Percentiles rank a stretch among this genome's conserved stretches.
Conservation (phyloP, 1,139 yeast species). For the Suhomyces taliae region DNA sequence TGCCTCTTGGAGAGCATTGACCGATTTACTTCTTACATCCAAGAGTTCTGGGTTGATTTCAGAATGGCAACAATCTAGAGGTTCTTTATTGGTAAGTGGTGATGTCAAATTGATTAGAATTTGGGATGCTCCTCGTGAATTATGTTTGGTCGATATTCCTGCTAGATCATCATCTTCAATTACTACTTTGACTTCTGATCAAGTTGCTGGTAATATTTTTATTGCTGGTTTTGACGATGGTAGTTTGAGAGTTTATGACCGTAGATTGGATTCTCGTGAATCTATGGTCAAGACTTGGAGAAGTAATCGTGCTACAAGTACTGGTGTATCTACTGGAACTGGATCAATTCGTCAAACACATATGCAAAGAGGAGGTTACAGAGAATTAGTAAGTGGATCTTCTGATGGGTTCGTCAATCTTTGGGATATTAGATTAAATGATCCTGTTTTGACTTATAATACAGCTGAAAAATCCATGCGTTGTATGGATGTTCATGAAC, state of each 20-base stretch:
- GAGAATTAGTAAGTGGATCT: constrained; percentile 86
- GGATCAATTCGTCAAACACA: constrained; percentile 78
- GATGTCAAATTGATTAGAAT: constrained; percentile 88
- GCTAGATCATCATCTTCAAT: constrained; percentile 90
- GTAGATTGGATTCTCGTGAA: constrained; percentile 80
- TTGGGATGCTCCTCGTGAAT: constrained; percentile 97
- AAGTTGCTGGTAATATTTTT: constrained; percentile 89
- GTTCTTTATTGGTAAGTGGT: constrained; percentile 88
- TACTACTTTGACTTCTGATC: constrained; percentile 89
- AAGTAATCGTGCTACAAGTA: constrained; percentile 16
- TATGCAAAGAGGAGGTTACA: constrained; percentile 94
- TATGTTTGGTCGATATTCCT: constrained; percentile 83
- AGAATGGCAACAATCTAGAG: constrained; percentile 97
- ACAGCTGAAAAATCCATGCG: constrained; percentile 65
- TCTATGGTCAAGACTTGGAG: constrained; percentile 85
- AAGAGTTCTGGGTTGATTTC: constrained; percentile 81
- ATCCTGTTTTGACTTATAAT: constrained; percentile 67
- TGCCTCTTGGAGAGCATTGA: constrained; percentile 91
- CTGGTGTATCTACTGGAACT: constrained; percentile 29
- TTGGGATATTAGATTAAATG: constrained; percentile 83
- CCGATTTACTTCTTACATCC: constrained; percentile 79
- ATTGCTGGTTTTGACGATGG: constrained; percentile 96
- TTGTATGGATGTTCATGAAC: constrained; percentile 85
- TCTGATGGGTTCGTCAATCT: constrained; percentile 79
- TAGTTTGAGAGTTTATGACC: constrained; percentile 82